Percentiles rank a stretch among this genome's conserved stretches.
These are phyloP conservation scores for Amaranthus palmeri DNA, from an alignment of 148 eudicot species.

Conservation along the genomic window DNA sequence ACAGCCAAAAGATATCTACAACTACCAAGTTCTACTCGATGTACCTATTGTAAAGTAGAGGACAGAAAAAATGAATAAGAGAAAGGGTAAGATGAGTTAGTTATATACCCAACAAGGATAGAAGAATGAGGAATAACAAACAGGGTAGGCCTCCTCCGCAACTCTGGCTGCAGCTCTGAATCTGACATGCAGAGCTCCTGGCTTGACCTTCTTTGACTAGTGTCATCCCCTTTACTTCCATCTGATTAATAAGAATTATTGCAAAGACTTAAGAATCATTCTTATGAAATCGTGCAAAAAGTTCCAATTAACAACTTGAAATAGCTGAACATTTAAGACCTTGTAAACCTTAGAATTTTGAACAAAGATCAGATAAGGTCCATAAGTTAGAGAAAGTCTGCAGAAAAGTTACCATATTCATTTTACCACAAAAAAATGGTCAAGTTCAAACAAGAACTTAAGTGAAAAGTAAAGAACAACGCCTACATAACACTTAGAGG, in stretches of 20 bases:
- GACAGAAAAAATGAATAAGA: neutral
- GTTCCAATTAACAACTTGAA: neutral
- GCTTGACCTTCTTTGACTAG: conserved; percentile 51
- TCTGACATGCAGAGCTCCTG: conserved; percentile 54
- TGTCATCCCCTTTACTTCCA: conserved; percentile 67
- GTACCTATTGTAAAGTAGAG: neutral
- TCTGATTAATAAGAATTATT: conserved; percentile 35
- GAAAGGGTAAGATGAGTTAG: neutral
- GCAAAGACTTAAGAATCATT: conserved; percentile 12
- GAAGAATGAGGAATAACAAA: conserved; percentile 72
- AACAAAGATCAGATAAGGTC: neutral
- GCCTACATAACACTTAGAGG: too few species aligned
- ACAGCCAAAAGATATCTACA: too few species aligned
- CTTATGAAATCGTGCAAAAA: neutral
- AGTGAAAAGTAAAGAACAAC: too few species aligned
- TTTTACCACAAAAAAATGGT: too few species aligned
- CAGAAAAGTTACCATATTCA: too few species aligned
- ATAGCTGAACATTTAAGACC: neutral
- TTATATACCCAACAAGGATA: conserved; percentile 87
- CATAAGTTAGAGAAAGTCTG: neutral
- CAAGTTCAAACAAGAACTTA: too few species aligned
- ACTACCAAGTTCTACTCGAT: neutral
- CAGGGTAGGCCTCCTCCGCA: conserved; percentile 56
- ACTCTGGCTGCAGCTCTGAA: conserved; percentile 60
- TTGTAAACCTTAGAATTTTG: neutral